Evolutionary conservation across 306 rosid species (phyloP), one percentile per base, ranked within the genome.

Genomic region (Corylus americana): DNA sequence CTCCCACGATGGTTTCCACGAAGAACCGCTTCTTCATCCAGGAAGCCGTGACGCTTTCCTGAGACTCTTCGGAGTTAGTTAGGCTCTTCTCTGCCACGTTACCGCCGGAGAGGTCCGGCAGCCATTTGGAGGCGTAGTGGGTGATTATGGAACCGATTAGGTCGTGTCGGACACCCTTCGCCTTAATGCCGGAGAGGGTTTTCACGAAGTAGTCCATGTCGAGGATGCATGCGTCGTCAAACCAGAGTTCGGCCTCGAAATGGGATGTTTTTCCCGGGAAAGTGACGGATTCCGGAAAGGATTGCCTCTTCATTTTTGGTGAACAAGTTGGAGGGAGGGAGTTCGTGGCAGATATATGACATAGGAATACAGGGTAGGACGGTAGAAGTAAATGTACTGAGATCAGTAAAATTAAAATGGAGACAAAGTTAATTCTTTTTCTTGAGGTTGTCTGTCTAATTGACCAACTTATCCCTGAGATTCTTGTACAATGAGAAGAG

Each of bases 181-280:
- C 85, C 63, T 91, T 90, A 59, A 95, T 93, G 75, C 89, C 91
- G 45, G 96, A 73, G 42, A 95, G 90, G 48, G 98, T 95, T 79
- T 92, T 95, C 58, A 95, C 92, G 25, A 95, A 95, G 96, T 88
- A 95, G 82, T 95, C 98, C 90, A 95, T 89, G 91, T 95, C 98
- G 45, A 92, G 88, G 11, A 92, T 90, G 82, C 94, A 87, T 49
- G 92, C 91, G 45, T 92, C 98, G 50, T 95, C 95, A 70, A 95
- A 89, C 97, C 97, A 95, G 69, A 89, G 81, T 69, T 91, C 91
- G 1, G 89, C 81, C 0, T 83, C 78, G 20, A 85, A 78, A 0
- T 86, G 91, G 48, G 93, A 80, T 14, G 94, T 82, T 69, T 84
- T 92, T 78, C 80, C 84, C 5, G 70, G 88, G 55, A 86, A 76